phyloP scores from a whole-genome alignment of 305 asterid genomes.

The Solanum aculeatissimum region DNA sequence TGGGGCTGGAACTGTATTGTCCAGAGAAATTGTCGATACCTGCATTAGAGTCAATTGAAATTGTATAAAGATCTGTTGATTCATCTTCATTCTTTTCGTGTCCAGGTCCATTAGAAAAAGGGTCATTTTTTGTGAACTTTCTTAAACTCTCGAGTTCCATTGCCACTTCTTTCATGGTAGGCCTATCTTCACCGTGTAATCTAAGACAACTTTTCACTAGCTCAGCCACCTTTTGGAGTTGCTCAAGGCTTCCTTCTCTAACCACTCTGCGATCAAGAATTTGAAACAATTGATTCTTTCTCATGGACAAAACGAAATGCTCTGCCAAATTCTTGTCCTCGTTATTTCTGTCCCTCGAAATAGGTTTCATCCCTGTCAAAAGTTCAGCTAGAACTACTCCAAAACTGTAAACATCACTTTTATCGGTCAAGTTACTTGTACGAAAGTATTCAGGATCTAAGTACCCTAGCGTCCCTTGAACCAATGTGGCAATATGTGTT shows the following conservation, averaged over 20 bases:
- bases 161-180: slow-evolving; percentile 24
- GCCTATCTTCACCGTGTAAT: neutral
- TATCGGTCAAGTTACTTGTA: neutral
- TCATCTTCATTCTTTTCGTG: slow-evolving; percentile 1
- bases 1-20: neutral
- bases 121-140: slow-evolving; percentile 34
- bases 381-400: slow-evolving; percentile 16
- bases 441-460: neutral
- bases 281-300: slow-evolving; percentile 9
- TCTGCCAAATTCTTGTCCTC: slow-evolving; percentile 6
- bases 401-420: neutral
- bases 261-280: slow-evolving; percentile 11
- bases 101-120: slow-evolving; percentile 17
- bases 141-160: slow-evolving; percentile 45
- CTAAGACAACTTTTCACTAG: slow-evolving; percentile 14
- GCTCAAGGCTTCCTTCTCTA: slow-evolving; percentile 3
- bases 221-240: slow-evolving; percentile 1
- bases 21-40: slow-evolving; percentile 1
- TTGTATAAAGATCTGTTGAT: slow-evolving; percentile 30
- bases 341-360: neutral
- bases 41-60: slow-evolving; percentile 7
- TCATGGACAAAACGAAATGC: neutral
- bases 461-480: neutral
- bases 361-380: slow-evolving; percentile 37
- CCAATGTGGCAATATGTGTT: neutral